phyloP scores from a whole-genome alignment of 208 protist genomes.

The Leishmania turanica region DNA sequence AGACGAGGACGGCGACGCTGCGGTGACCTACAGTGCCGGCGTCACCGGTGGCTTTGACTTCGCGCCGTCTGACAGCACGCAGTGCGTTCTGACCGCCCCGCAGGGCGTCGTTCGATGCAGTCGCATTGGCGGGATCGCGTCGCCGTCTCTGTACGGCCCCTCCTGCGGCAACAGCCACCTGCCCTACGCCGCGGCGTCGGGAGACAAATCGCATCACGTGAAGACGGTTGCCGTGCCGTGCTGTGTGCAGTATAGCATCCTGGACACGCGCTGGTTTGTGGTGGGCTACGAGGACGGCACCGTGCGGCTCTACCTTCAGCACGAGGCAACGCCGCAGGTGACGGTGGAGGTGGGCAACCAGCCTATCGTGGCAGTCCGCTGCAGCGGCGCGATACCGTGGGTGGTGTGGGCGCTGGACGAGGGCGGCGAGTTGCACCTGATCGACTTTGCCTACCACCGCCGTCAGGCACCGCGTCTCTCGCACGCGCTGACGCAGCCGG shows the following conservation, averaged over 20 bases:
- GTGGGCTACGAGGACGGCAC: constrained; percentile 84
- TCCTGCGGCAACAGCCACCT: constrained; percentile 35
- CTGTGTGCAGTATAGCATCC: constrained; percentile 59
- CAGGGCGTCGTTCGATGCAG: constrained; percentile 66
- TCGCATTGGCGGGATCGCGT: constrained; percentile 69
- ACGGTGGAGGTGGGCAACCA: constrained; percentile 51
- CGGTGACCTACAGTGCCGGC: constrained; percentile 12
- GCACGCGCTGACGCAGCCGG: constrained; percentile 47
- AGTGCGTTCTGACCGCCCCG: constrained; percentile 62
- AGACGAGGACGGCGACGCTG: neutral
- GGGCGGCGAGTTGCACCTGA: constrained; percentile 60
- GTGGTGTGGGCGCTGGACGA: constrained; percentile 75
- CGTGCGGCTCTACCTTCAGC: constrained; percentile 64
- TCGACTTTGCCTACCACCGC: constrained; percentile 60
- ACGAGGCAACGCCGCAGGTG: constrained; percentile 59
- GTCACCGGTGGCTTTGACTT: constrained; percentile 52
- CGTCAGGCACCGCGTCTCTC: constrained; percentile 61
- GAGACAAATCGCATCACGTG: neutral
- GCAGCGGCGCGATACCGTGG: constrained; percentile 56
- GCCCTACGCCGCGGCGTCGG: neutral
- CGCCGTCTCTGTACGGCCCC: constrained; percentile 68
- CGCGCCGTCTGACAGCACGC: constrained; percentile 56
- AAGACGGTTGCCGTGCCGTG: constrained; percentile 45
- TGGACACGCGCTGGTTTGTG: constrained; percentile 71
- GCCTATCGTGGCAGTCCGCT: constrained; percentile 57